These are phyloP conservation scores for Gynandropsis gynandra DNA, from an alignment of 345 rosid species.

Conservation along the genomic window DNA sequence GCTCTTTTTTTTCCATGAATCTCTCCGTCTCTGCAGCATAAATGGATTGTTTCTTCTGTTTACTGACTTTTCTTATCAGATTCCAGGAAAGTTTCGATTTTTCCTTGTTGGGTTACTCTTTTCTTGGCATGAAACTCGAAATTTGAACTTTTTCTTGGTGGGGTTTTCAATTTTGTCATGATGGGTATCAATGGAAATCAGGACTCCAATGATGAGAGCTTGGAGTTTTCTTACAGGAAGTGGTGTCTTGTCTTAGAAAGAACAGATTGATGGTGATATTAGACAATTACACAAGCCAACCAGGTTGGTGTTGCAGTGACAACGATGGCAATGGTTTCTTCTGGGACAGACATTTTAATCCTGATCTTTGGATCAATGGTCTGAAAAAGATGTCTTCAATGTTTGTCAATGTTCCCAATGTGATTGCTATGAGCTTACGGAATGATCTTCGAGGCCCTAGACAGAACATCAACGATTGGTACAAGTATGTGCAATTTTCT, in stretches of 20 bases:
- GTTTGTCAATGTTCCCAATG: slow-evolving; percentile 51
- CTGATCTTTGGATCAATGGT: slow-evolving; percentile 65
- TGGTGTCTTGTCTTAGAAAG: slow-evolving; percentile 56
- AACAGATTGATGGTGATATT: slow-evolving; percentile 68
- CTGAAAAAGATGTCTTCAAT: slow-evolving; percentile 56
- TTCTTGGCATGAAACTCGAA: background rate
- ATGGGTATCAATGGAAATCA: background rate
- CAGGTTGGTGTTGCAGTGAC: slow-evolving; percentile 86
- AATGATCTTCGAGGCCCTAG: slow-evolving; percentile 82
- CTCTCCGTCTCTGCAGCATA: background rate
- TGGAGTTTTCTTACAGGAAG: slow-evolving; percentile 41
- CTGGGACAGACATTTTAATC: slow-evolving; percentile 61
- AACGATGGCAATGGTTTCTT: slow-evolving; percentile 81
- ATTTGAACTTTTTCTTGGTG: background rate
- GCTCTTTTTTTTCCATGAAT: no score
- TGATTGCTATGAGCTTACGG: slow-evolving; percentile 80
- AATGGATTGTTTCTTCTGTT: background rate
- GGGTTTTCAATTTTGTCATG: background rate
- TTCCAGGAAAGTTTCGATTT: background rate
- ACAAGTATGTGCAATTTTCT: slow-evolving; percentile 48
- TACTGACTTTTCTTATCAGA: background rate
- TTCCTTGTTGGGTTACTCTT: slow-evolving; percentile 5
- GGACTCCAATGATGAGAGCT: slow-evolving; percentile 3
- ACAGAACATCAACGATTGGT: slow-evolving; percentile 76
- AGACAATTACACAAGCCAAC: slow-evolving; percentile 79